Conservation (phyloP, 352 stramenopile genomes). For the Globisporangium irregulare region DNA sequence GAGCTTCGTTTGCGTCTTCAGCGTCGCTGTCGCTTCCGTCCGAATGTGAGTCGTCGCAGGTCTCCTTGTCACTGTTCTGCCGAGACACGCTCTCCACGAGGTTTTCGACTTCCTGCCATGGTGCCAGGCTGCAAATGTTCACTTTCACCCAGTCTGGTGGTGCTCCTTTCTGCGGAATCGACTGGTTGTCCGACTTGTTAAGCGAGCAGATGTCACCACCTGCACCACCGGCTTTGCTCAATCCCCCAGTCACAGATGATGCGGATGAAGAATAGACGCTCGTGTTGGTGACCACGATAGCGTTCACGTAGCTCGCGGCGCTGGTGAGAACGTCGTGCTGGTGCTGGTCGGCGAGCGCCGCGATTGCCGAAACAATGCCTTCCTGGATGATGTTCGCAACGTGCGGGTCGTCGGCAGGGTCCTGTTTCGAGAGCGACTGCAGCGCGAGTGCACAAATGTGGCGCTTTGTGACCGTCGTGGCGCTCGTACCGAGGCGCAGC, state of each 20-base stretch:
- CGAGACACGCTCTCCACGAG: conserved; percentile 7
- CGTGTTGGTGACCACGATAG: conserved; percentile 5
- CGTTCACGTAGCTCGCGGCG: conserved; percentile 27
- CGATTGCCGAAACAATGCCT: conserved; percentile 63
- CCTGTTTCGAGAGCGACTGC: conserved; percentile 52
- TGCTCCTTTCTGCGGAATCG: conserved; percentile 45
- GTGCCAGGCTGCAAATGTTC: conserved; percentile 40
- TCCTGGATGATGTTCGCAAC: conserved; percentile 66
- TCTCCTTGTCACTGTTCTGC: conserved; percentile 18
- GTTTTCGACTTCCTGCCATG: conserved; percentile 48
- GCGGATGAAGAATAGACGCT: background rate
- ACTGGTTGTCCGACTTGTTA: conserved; percentile 20
- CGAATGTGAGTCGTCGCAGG: conserved; percentile 35
- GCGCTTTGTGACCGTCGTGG: conserved; percentile 45
- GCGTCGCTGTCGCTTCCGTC: conserved; percentile 41
- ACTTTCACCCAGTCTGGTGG: conserved; percentile 59
- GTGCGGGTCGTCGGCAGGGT: conserved; percentile 38
- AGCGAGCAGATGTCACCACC: conserved; percentile 24
- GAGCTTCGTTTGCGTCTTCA: background rate
- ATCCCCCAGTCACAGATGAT: background rate
- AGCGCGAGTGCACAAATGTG: conserved; percentile 66
- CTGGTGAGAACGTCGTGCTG: conserved; percentile 49
- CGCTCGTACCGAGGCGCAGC: conserved; percentile 43
- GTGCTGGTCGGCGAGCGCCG: conserved; percentile 53
- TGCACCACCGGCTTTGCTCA: conserved; percentile 11